These are phyloP conservation scores for Viola pubescens DNA, from an alignment of 441 rosid species.

Conservation along the genomic window DNA sequence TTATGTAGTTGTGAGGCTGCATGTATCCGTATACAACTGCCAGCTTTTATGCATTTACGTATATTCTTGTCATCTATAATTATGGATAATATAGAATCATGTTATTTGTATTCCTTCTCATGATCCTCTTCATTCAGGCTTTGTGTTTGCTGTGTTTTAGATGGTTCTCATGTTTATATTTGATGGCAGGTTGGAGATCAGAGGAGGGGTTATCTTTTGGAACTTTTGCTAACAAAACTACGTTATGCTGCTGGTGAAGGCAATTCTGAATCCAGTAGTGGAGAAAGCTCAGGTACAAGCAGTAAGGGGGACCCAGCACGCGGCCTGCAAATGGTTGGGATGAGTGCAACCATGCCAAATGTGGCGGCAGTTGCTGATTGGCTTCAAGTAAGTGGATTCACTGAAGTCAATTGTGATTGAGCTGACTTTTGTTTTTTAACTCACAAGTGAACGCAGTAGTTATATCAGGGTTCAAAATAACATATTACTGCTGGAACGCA, in stretches of 20 bases:
- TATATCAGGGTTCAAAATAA: too few relatives aligned
- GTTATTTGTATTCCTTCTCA: too few relatives aligned
- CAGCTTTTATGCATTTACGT: neutral
- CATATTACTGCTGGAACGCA: too few relatives aligned
- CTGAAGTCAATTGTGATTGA: neutral
- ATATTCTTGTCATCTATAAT: neutral
- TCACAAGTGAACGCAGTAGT: neutral
- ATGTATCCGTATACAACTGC: neutral
- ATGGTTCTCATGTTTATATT: constrained; percentile 21
- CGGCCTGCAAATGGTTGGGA: constrained; percentile 95
- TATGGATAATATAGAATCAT: neutral
- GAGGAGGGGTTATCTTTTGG: constrained; percentile 94
- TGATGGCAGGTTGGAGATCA: constrained; percentile 88
- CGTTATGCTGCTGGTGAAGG: constrained; percentile 99
- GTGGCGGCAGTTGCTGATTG: constrained; percentile 96
- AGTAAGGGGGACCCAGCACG: constrained; percentile 72
- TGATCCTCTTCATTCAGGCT: too few relatives aligned
- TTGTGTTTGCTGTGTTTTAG: neutral
- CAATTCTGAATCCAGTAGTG: constrained; percentile 63
- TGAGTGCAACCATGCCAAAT: constrained; percentile 99
- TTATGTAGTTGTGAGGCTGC: constrained; percentile 7
- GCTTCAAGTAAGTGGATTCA: constrained; percentile 74
- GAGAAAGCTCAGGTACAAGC: constrained; percentile 85
- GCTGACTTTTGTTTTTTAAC: neutral
- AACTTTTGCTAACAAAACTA: constrained; percentile 93